A percentile compares a stretch with the other conserved stretches of the same genome.
Conservation (phyloP, 345 rosid genomes). For the Sonneratia caseolaris region DNA sequence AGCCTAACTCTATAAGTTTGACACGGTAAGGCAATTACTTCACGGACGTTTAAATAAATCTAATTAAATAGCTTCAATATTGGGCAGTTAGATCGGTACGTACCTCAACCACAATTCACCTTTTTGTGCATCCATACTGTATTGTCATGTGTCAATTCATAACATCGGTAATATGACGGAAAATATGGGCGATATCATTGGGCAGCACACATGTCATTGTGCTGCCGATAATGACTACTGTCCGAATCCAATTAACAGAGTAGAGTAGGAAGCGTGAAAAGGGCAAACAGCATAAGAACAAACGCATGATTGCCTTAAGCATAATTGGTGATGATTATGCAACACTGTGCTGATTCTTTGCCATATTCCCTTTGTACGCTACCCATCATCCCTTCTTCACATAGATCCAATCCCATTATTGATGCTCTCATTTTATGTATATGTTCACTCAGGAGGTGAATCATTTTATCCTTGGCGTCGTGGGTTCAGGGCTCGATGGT, state of each 20-base stretch:
- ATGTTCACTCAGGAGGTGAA: too few relatives aligned
- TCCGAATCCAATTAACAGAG: background rate
- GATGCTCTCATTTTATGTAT: background rate
- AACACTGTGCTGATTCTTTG: background rate
- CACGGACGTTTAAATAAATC: too few relatives aligned
- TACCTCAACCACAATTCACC: too few relatives aligned
- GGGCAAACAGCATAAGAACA: background rate
- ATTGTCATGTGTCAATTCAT: too few relatives aligned
- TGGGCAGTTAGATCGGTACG: too few relatives aligned
- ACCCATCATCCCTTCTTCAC: background rate
- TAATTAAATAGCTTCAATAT: too few relatives aligned
- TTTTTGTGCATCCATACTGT: too few relatives aligned
- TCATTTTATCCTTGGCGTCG: too few relatives aligned
- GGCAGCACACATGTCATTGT: conserved; percentile 5
- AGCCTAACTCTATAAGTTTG: too few relatives aligned
- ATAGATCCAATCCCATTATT: background rate
- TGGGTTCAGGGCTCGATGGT: too few relatives aligned
- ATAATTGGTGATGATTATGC: background rate
- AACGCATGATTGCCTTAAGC: background rate
- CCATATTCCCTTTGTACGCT: background rate
- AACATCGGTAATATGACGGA: too few relatives aligned
- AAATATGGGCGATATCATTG: background rate
- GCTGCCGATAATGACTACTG: background rate
- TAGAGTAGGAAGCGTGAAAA: background rate
- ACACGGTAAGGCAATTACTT: too few relatives aligned